These are phyloP conservation scores for Plasmodium gonderi DNA, from an alignment of 169 alveolate genomes.

Conservation along the genomic window DNA sequence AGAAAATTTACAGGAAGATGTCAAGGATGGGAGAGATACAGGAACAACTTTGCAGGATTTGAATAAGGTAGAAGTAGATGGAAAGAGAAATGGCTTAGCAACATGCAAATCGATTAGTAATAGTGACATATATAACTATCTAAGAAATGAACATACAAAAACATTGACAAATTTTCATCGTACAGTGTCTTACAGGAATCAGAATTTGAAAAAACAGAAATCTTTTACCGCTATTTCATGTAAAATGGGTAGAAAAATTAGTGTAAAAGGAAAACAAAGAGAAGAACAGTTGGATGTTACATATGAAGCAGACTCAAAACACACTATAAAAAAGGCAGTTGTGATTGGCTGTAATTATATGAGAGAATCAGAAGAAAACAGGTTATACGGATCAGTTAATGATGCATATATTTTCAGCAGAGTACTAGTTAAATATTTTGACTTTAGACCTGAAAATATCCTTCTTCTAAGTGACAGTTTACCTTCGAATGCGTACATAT, in stretches of 20 bases:
- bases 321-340: constrained; percentile 86
- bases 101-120: constrained; percentile 37
- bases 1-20: background rate
- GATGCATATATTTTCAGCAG: constrained; percentile 91
- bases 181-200: constrained; percentile 35
- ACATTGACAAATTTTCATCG: constrained; percentile 24
- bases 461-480: constrained; percentile 86
- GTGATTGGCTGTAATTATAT: constrained; percentile 90
- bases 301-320: constrained; percentile 62
- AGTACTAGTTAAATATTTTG: constrained; percentile 86
- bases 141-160: constrained; percentile 22
- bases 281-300: background rate
- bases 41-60: background rate
- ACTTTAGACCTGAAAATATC: constrained; percentile 85
- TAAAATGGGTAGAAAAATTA: background rate
- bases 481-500: constrained; percentile 84
- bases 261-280: background rate
- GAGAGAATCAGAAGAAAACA: constrained; percentile 76
- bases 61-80: background rate
- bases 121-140: constrained; percentile 40
- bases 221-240: background rate
- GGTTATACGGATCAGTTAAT: constrained; percentile 90
- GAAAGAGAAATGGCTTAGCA: background rate
- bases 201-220: constrained; percentile 9
- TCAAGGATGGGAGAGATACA: background rate